Conservation (phyloP, 2,329 filamentous ascomycete genomes). For the Pezicula radicicola region DNA sequence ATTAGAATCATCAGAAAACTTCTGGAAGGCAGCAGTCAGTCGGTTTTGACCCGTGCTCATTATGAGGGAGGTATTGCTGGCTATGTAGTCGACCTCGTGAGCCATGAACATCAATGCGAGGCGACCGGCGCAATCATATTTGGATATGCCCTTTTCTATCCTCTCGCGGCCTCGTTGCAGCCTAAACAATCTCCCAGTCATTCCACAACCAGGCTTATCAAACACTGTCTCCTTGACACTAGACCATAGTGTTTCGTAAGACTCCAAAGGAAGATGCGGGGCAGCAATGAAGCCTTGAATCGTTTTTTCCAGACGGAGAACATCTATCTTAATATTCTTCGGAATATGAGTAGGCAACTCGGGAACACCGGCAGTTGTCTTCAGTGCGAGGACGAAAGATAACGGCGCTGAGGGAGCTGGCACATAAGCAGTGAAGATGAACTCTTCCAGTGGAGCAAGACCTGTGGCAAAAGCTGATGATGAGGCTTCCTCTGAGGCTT, state of each 20-base stretch:
- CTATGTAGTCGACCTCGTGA: not conserved
- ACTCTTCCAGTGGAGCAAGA: too few relatives aligned
- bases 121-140: not conserved
- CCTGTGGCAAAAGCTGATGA: too few relatives aligned
- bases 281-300: not conserved
- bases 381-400: too few relatives aligned
- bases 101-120: not conserved
- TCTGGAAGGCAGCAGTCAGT: not conserved
- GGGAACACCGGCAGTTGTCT: too few relatives aligned
- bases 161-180: not conserved
- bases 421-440: too few relatives aligned
- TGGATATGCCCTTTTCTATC: not conserved
- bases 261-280: not conserved
- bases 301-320: not conserved
- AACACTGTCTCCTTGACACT: not conserved
- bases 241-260: not conserved
- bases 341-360: too few relatives aligned
- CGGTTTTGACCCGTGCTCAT: not conserved
- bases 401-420: too few relatives aligned
- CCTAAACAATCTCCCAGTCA: not conserved
- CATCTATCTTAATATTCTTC: not conserved
- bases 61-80: not conserved
- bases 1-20: not conserved
- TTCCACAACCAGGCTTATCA: not conserved
- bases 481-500: too few relatives aligned